Percentiles rank a stretch among this genome's conserved stretches.
Evolutionary conservation across 1,284 basidiomycete species (phyloP).

Genomic region (Ceratobasidium theobromae): DNA sequence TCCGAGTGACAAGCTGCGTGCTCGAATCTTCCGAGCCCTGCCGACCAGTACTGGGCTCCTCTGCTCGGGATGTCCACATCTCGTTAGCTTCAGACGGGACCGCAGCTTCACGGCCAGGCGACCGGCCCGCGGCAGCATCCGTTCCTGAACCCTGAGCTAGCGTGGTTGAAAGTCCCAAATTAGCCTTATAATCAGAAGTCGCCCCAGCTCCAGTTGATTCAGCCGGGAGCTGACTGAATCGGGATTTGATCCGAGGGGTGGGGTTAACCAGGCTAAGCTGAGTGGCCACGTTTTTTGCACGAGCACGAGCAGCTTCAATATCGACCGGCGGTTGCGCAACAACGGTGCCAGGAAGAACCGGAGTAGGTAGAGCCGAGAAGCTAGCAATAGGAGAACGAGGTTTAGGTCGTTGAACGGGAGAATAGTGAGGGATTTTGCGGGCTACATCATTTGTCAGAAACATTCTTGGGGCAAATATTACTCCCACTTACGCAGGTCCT

Average conservation of each 20-base stretch:
- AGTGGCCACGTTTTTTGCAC: slow-evolving; percentile 5
- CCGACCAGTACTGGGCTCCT: neutral
- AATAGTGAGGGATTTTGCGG: slow-evolving; percentile 23
- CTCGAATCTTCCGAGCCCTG: slow-evolving; percentile 24
- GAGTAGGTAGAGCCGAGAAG: neutral
- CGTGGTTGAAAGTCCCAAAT: too few species aligned
- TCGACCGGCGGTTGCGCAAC: neutral
- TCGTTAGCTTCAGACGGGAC: neutral
- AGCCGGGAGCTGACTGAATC: neutral
- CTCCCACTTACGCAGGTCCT: slow-evolving; percentile 7
- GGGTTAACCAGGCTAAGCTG: slow-evolving; percentile 1
- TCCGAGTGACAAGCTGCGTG: neutral
- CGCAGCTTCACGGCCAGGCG: too few species aligned
- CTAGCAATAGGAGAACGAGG: slow-evolving; percentile 10
- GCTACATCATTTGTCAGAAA: neutral
- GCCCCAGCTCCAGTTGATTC: neutral
- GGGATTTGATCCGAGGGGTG: neutral
- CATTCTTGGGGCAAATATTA: neutral
- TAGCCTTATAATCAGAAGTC: too few species aligned
- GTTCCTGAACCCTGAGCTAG: too few species aligned
- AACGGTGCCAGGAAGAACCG: neutral
- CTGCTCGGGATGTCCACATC: neutral
- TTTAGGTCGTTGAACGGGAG: neutral
- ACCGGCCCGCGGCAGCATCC: too few species aligned
- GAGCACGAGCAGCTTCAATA: slow-evolving; percentile 9